phyloP scores from a whole-genome alignment of 305 asterid species.

The Nicotiana rustica region DNA sequence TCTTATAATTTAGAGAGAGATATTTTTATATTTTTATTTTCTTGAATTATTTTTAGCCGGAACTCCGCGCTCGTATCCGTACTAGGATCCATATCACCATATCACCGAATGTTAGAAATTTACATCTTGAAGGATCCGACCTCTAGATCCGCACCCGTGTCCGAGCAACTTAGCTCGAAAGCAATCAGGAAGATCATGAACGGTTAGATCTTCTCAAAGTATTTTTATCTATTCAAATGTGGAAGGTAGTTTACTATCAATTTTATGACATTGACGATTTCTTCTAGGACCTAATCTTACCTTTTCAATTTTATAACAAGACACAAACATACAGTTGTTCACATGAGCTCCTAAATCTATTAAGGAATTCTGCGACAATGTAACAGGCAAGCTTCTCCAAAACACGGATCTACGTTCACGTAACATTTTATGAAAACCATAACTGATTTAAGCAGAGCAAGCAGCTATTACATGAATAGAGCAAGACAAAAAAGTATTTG shows the following conservation, averaged over 20 bases:
- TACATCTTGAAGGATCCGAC: too few species aligned
- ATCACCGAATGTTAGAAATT: too few species aligned
- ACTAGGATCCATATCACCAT: too few species aligned
- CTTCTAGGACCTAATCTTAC: neutral
- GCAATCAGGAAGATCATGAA: slow-evolving; percentile 27
- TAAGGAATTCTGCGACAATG: slow-evolving; percentile 13
- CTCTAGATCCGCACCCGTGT: too few species aligned
- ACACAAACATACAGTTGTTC: slow-evolving; percentile 3
- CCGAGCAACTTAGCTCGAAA: neutral
- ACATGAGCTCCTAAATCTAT: slow-evolving; percentile 6
- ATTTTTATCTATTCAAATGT: slow-evolving; percentile 9
- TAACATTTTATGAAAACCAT: neutral
- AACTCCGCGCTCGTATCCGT: too few species aligned
- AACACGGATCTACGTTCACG: neutral
- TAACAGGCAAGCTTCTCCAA: neutral
- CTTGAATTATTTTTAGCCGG: too few species aligned
- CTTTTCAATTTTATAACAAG: slow-evolving; percentile 3
- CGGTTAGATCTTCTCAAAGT: neutral
- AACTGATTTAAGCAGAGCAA: neutral
- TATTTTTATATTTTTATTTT: too few species aligned
- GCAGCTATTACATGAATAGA: slow-evolving; percentile 7
- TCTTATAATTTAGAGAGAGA: too few species aligned
- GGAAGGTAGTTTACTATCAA: neutral
- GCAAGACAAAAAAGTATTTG: neutral
- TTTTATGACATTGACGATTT: neutral